Evolutionary conservation across 2,329 filamentous ascomycete species (phyloP).

Genomic region (Alternaria burnsii): DNA sequence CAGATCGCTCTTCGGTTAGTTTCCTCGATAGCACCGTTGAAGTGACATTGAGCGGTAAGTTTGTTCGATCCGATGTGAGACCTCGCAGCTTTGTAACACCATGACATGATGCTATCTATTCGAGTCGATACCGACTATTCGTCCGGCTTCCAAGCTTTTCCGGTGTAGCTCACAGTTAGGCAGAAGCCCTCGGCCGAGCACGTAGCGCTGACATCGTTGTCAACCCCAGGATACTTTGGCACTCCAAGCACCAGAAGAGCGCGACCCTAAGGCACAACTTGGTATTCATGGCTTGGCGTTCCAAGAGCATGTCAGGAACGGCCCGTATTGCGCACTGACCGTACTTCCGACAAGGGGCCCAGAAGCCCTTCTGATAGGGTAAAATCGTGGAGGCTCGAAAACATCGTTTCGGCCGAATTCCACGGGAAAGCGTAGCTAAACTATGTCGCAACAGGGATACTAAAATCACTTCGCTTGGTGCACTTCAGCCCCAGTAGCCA

Average conservation of each 20-base stretch:
- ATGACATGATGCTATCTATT: background rate
- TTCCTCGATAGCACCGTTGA: background rate
- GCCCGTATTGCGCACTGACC: background rate
- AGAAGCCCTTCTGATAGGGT: background rate
- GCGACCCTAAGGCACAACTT: background rate
- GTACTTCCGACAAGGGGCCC: background rate
- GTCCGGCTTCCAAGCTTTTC: background rate
- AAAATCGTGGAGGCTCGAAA: background rate
- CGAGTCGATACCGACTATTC: background rate
- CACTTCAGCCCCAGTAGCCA: background rate
- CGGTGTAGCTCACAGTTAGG: slow-evolving; percentile 8
- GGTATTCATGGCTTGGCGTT: background rate
- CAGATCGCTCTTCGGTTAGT: background rate
- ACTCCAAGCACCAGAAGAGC: background rate
- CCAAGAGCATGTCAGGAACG: background rate
- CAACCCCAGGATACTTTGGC: background rate
- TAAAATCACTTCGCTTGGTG: background rate
- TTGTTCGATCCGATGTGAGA: background rate
- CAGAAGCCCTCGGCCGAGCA: background rate
- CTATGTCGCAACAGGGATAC: background rate
- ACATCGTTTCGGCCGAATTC: background rate
- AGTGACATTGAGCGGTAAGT: background rate
- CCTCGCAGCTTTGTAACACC: background rate
- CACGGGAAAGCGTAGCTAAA: background rate
- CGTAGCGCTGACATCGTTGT: background rate